Evolutionary conservation across 1,284 basidiomycete genomes (phyloP).

Genomic region (Athelia sp.): DNA sequence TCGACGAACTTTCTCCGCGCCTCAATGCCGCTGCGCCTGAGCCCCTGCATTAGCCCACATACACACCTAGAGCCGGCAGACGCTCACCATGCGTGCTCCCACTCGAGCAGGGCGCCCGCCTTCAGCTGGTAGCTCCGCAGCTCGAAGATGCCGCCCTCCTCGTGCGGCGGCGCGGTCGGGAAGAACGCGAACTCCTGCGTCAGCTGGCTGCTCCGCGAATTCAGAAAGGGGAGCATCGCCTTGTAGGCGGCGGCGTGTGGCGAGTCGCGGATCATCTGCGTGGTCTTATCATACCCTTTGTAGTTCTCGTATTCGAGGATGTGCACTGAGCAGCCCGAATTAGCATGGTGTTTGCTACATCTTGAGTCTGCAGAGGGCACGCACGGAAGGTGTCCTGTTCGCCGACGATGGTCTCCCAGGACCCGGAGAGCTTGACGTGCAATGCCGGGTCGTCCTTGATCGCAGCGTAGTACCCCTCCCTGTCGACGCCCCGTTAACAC

Average conservation of each 20-base stretch:
- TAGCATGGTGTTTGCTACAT: not conserved
- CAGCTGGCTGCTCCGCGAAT: conserved; percentile 70
- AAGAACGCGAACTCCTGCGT: conserved; percentile 94
- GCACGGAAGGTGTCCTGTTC: conserved; percentile 79
- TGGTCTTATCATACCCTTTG: conserved; percentile 75
- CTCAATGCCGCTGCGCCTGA: conserved; percentile 82
- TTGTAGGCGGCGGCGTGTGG: conserved; percentile 62
- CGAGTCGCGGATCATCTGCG: conserved; percentile 52
- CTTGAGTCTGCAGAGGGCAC: not conserved
- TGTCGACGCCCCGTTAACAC: too few species aligned
- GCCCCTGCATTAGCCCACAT: conserved; percentile 3
- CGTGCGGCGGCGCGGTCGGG: conserved; percentile 81
- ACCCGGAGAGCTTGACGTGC: conserved; percentile 83
- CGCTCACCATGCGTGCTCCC: conserved; percentile 85
- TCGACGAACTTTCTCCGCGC: conserved; percentile 79
- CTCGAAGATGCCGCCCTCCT: conserved; percentile 88
- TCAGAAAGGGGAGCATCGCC: conserved; percentile 70
- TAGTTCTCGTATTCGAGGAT: conserved; percentile 91
- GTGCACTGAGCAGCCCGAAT: conserved; percentile 40
- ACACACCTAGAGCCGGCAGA: conserved; percentile 6
- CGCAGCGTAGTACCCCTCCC: conserved; percentile 77
- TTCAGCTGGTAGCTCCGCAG: conserved; percentile 80
- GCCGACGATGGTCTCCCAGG: conserved; percentile 86
- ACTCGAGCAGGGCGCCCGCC: conserved; percentile 86
- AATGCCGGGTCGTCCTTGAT: conserved; percentile 70